These are phyloP conservation scores for Pleomassaria siparia DNA, from an alignment of 2,329 filamentous ascomycete species.

Conservation along the genomic window DNA sequence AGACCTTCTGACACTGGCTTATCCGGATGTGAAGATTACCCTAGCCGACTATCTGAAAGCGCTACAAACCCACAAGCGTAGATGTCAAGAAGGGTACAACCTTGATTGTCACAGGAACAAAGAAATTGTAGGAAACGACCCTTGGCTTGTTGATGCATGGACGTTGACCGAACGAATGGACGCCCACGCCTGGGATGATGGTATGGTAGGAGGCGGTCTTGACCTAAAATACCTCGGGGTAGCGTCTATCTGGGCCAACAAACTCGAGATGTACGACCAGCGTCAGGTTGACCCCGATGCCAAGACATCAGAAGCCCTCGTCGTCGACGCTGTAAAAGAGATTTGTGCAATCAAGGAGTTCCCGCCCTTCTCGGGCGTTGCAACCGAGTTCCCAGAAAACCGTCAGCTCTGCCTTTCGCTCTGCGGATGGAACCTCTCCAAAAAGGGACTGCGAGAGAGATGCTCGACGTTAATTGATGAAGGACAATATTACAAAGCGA, in stretches of 20 bases:
- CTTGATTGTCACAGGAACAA: conserved; percentile 66
- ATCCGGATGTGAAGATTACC: conserved; percentile 35
- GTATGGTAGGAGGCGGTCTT: conserved; percentile 68
- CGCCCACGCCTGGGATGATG: conserved; percentile 63
- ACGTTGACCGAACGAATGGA: conserved; percentile 70
- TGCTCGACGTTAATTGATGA: conserved; percentile 55
- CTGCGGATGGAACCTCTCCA: conserved; percentile 68
- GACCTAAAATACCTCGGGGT: conserved; percentile 79
- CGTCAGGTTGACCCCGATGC: conserved; percentile 38
- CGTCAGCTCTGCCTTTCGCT: conserved; percentile 74
- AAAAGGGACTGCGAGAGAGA: conserved; percentile 51
- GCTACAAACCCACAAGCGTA: conserved; percentile 48
- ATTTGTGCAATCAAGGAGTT: conserved; percentile 65
- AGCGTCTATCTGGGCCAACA: conserved; percentile 69
- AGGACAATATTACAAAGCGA: conserved; percentile 70
- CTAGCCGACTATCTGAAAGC: conserved; percentile 38
- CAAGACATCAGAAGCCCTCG: conserved; percentile 59
- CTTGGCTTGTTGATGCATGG: conserved; percentile 79
- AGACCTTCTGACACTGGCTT: conserved; percentile 38
- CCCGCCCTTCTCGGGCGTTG: conserved; percentile 63
- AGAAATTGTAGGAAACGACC: conserved; percentile 68
- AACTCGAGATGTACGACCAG: conserved; percentile 58
- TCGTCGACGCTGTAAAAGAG: conserved; percentile 56
- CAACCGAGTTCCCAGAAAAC: conserved; percentile 68
- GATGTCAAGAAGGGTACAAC: conserved; percentile 59